Percentiles rank a stretch among this genome's conserved stretches.
These are phyloP conservation scores for Pythium scleroteichum DNA, from an alignment of 352 stramenopile species.

Conservation along the genomic window DNA sequence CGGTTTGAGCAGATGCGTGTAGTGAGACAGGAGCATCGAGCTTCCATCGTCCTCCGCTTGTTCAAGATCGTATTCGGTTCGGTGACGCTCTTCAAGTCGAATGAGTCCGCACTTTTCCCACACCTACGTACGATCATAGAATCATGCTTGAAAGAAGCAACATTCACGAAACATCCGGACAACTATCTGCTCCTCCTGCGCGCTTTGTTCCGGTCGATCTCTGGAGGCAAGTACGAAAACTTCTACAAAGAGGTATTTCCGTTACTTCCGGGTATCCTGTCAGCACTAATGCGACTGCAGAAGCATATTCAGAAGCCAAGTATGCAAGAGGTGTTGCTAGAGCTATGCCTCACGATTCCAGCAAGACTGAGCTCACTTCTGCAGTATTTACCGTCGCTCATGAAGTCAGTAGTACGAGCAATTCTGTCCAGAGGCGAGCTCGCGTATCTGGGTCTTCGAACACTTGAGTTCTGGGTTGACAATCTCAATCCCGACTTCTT, in stretches of 20 bases:
- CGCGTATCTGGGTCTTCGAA: conserved; percentile 94
- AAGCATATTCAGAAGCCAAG: conserved; percentile 80
- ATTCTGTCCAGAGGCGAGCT: conserved; percentile 95
- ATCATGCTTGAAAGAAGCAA: conserved; percentile 90
- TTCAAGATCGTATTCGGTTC: conserved; percentile 97
- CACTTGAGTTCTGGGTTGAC: conserved; percentile 99
- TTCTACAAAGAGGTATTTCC: conserved; percentile 97
- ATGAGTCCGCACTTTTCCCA: conserved; percentile 94
- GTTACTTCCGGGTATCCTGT: conserved; percentile 92
- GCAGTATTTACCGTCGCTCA: conserved; percentile 96
- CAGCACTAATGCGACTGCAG: conserved; percentile 93
- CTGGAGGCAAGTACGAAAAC: conserved; percentile 97
- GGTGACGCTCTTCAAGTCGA: conserved; percentile 94
- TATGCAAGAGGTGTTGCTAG: conserved; percentile 93
- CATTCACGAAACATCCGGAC: conserved; percentile 89
- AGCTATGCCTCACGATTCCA: conserved; percentile 97
- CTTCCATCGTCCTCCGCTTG: conserved; percentile 89
- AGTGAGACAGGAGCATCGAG: conserved; percentile 70
- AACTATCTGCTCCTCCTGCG: conserved; percentile 95
- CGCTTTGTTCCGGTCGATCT: conserved; percentile 96
- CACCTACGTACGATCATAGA: conserved; percentile 94
- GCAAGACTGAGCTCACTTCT: conserved; percentile 94
- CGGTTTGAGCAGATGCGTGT: conserved; percentile 80
- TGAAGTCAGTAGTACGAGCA: conserved; percentile 94
- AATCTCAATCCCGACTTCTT: conserved; percentile 98